Evolutionary conservation across 139 green algal species (phyloP).

Genomic region (Dunaliella primolecta): DNA sequence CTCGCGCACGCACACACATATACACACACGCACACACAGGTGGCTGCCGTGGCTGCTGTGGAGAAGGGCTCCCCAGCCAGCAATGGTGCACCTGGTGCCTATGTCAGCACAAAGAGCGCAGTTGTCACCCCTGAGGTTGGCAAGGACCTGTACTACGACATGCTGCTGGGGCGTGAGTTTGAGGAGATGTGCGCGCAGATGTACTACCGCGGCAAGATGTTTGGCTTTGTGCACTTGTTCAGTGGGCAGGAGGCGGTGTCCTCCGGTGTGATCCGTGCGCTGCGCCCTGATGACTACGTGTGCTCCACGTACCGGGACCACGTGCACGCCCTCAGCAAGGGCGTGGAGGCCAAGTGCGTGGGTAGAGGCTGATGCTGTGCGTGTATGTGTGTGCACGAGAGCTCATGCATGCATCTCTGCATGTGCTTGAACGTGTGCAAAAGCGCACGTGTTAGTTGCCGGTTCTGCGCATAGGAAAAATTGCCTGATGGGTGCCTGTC

Average conservation of each 20-base stretch:
- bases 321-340: constrained; percentile 95
- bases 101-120: background rate
- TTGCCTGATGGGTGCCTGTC: too few relatives aligned
- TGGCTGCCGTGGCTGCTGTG: background rate
- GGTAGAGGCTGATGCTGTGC: background rate
- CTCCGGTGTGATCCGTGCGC: constrained; percentile 60
- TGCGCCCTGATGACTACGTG: constrained; percentile 85
- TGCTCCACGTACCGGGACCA: constrained; percentile 98
- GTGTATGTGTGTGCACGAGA: background rate
- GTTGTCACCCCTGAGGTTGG: constrained; percentile 66
- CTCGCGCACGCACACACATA: background rate
- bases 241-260: constrained; percentile 90
- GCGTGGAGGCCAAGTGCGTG: constrained; percentile 60
- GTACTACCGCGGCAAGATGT: constrained; percentile 97
- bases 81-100: background rate
- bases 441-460: too few relatives aligned
- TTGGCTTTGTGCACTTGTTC: constrained; percentile 98
- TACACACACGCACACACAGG: background rate
- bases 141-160: constrained; percentile 85
- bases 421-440: too few relatives aligned
- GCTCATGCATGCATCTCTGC: too few relatives aligned
- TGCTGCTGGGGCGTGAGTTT: constrained; percentile 92
- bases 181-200: constrained; percentile 98
- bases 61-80: background rate
- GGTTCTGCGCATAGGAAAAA: too few relatives aligned